These are phyloP conservation scores for Hanseniaspora lachancei DNA, from an alignment of 805 yeast species.

Conservation along the genomic window DNA sequence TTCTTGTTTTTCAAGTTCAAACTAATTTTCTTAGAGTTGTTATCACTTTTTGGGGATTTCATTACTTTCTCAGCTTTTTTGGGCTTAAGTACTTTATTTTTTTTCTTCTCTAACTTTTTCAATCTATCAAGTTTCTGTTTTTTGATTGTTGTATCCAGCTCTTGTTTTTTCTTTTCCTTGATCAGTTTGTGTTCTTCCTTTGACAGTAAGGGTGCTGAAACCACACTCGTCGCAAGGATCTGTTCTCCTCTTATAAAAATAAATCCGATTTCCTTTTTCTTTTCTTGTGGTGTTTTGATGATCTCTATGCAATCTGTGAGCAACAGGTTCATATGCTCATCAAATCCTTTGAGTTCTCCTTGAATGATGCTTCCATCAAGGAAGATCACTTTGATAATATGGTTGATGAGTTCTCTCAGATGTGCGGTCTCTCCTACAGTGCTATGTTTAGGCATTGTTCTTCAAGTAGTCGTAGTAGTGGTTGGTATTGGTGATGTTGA, in stretches of 20 bases:
- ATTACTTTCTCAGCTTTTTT: background rate
- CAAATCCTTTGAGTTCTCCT: constrained; percentile 11
- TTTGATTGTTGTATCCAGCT: background rate
- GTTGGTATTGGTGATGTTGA: background rate
- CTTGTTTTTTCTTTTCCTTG: constrained; percentile 3
- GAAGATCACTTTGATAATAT: constrained; percentile 7
- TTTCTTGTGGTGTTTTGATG: background rate
- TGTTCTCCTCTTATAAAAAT: constrained; percentile 8
- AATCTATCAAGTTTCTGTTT: constrained; percentile 1
- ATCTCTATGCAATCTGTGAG: constrained; percentile 1
- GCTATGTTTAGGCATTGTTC: background rate
- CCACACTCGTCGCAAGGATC: constrained; percentile 1
- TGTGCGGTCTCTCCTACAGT: background rate
- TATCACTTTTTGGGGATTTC: background rate
- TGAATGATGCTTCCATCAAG: constrained; percentile 1
- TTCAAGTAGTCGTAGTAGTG: background rate
- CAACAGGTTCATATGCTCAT: constrained; percentile 5
- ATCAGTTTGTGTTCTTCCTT: background rate
- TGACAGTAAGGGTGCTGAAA: background rate
- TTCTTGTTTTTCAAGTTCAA: background rate
- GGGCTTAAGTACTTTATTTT: background rate
- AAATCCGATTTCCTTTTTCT: constrained; percentile 3
- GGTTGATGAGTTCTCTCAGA: constrained; percentile 3
- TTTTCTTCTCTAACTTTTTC: constrained; percentile 4
- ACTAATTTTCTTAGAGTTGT: background rate